These are phyloP conservation scores for Avena sativa DNA, from an alignment of 176 grass and related monocot genomes.

Conservation along the genomic window DNA sequence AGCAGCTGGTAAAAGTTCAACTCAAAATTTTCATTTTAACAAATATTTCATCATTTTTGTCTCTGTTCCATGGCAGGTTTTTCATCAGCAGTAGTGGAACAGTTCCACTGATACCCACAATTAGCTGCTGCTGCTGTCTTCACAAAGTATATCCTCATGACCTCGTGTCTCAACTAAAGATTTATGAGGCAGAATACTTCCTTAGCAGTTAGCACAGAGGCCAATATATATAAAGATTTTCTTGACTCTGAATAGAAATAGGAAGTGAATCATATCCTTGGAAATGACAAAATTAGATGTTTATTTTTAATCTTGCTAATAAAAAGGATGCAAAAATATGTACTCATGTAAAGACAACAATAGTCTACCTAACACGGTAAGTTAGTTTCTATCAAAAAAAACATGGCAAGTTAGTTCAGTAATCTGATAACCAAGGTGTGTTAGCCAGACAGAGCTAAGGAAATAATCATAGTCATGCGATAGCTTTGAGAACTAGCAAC, in stretches of 20 bases:
- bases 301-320: slow-evolving; percentile 12
- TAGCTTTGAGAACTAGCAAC: slow-evolving; percentile 13
- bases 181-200: slow-evolving; percentile 8
- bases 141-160: neutral
- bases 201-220: slow-evolving; percentile 6
- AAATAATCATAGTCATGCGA: slow-evolving; percentile 18
- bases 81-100: slow-evolving; percentile 21
- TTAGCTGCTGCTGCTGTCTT: slow-evolving; percentile 2
- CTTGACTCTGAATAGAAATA: slow-evolving; percentile 18
- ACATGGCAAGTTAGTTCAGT: neutral
- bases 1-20: slow-evolving; percentile 32
- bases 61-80: neutral
- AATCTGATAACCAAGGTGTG: slow-evolving; percentile 24
- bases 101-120: slow-evolving; percentile 22
- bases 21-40: neutral
- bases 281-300: neutral
- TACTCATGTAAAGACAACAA: neutral
- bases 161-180: neutral
- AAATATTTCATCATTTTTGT: neutral
- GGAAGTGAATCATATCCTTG: slow-evolving; percentile 9
- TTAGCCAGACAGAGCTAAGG: slow-evolving; percentile 4
- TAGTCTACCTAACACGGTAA: neutral
- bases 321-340: neutral
- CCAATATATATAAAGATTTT: neutral
- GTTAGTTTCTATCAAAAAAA: neutral